Base-by-base conservation (phyloP, 2,329 filamentous ascomycete species). In the Nemania sp. region DNA sequence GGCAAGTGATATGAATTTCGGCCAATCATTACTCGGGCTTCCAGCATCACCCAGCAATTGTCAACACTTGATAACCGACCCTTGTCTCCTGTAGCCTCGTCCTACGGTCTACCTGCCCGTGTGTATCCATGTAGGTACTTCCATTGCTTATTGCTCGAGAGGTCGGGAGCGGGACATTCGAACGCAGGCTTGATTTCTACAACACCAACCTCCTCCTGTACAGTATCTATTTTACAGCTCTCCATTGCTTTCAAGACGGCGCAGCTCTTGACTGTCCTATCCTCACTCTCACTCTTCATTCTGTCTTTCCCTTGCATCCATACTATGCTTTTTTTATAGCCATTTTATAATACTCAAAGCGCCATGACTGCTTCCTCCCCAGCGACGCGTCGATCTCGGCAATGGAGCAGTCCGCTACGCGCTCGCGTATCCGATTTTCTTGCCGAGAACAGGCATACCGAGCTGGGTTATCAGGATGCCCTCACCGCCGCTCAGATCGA, bases 401-500 rank as follows among this genome's bases (percentile, higher is more conserved):
- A 76, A 63, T 73, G 74, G 59, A 75, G 77, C 10, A 81, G 75
- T 62, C 79, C 79, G 9, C 76, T 78, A 20, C 74, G 76, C 53
- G 68, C 76, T 9, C 84, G 84, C 61, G 79, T 86, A 43, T 81
- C 86, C 20, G 82, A 79, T 21, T 82, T 91, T 29, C 87, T 92
- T 60, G 79, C 79, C 42, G 83, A 86, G 53, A 81, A 84, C 34
- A 81, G 84, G 37, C 87, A 90, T 64, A 84, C 83, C 35, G 87
- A 88, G 70, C 78, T 83, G 51, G 80, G 79, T 57, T 88, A 91
- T 71, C 81, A 83, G 59, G 83, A 87, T 67, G 88, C 89, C 13
- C 81, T 94, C 15, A 84, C 83, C 47, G 83, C 83, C 48, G 88
- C 88, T 3, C 85, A 85, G 50, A 80, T 80, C 13, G 84, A 89